phyloP scores from a whole-genome alignment of 257 asterid species.

The Capsicum baccatum region DNA sequence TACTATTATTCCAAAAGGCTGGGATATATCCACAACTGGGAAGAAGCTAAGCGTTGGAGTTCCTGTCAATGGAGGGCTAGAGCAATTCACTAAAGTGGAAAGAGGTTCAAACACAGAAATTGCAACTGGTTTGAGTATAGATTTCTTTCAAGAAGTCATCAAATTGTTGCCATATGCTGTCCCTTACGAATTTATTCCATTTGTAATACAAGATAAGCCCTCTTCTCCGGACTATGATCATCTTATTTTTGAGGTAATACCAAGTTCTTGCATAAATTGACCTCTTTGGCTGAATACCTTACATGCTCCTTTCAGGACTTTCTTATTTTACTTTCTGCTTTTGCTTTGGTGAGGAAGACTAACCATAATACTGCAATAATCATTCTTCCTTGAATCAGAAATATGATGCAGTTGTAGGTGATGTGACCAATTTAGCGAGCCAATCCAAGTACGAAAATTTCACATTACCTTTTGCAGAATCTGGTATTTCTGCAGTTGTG shows the following conservation, averaged over 20 bases:
- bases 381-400: slow-evolving; percentile 8
- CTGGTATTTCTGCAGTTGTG: slow-evolving; percentile 46
- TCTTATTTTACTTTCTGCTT: neutral
- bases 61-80: slow-evolving; percentile 42
- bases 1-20: slow-evolving; percentile 46
- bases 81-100: slow-evolving; percentile 46
- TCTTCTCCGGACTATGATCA: no score
- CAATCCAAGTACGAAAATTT: slow-evolving; percentile 47
- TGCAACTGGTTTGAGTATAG: no score
- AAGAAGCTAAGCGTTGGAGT: slow-evolving; percentile 44
- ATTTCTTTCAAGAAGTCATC: no score
- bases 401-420: slow-evolving; percentile 44
- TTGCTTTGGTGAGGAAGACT: neutral
- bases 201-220: no score
- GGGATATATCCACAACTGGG: slow-evolving; percentile 48
- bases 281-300: neutral
- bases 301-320: neutral
- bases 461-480: slow-evolving; percentile 44
- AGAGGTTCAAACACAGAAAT: neutral
- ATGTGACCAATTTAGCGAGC: slow-evolving; percentile 45
- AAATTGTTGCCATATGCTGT: no score
- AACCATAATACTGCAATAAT: neutral
- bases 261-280: neutral
- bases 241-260: slow-evolving; percentile 31
- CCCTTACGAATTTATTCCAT: no score